These are phyloP conservation scores for Gastrodia elata DNA, from an alignment of 106 monocot genomes.

Conservation along the genomic window DNA sequence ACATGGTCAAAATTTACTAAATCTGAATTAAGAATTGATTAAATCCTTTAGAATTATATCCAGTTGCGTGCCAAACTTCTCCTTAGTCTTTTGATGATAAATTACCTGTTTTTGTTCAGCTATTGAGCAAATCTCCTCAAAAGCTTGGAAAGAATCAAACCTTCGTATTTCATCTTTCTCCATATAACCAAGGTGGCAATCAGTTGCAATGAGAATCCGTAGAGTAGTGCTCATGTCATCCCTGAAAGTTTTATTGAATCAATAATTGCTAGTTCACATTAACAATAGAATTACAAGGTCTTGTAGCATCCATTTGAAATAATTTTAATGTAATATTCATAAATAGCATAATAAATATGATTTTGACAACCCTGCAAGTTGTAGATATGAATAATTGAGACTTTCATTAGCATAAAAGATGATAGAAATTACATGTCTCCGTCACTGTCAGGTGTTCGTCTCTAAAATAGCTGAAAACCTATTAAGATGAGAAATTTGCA, in stretches of 20 bases:
- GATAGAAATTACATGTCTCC: not conserved
- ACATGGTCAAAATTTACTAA: too few relatives aligned
- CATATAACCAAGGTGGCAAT: conserved; percentile 97
- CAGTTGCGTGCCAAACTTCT: too few relatives aligned
- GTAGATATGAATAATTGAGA: not conserved
- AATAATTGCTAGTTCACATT: not conserved
- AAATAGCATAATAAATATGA: not conserved
- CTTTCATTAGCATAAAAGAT: not conserved
- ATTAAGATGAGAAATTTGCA: not conserved
- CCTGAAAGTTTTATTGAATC: conserved; percentile 23
- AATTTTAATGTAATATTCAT: not conserved
- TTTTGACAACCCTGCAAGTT: not conserved
- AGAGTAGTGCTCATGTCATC: conserved; percentile 52
- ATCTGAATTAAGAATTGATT: too few relatives aligned
- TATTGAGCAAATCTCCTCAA: conserved; percentile 95
- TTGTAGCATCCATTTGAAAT: not conserved
- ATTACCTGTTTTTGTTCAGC: conserved; percentile 84
- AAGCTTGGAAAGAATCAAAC: conserved; percentile 94
- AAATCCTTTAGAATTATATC: too few relatives aligned
- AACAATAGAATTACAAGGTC: not conserved
- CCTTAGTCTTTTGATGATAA: not conserved
- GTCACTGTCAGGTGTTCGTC: not conserved
- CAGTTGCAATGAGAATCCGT: conserved; percentile 84
- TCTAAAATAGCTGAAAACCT: not conserved
- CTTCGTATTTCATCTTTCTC: conserved; percentile 98